phyloP scores from a whole-genome alignment of 2,329 filamentous ascomycete species.

The Apiospora kogelbergensis region DNA sequence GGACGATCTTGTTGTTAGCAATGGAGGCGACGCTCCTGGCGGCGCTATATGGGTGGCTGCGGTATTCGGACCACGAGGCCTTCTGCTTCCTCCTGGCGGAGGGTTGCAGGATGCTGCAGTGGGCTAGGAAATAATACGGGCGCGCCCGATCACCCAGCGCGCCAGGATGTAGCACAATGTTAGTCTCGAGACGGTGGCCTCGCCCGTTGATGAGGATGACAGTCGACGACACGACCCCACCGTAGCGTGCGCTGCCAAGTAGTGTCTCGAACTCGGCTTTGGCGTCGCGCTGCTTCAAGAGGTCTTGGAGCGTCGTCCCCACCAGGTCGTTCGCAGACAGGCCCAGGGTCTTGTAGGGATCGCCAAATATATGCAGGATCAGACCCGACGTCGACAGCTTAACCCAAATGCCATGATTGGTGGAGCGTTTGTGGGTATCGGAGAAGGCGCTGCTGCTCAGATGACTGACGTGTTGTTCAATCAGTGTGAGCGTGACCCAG shows the following conservation, averaged over 20 bases:
- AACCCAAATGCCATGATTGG: neutral
- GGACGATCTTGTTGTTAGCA: neutral
- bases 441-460: neutral
- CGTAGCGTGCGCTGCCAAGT: neutral
- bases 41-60: neutral
- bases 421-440: neutral
- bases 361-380: constrained; percentile 1
- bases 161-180: neutral
- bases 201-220: neutral
- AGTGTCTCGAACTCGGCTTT: neutral
- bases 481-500: neutral
- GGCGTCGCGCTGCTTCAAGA: neutral
- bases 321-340: neutral
- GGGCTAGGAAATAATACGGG: neutral
- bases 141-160: neutral
- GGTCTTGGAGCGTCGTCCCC: neutral
- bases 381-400: constrained; percentile 6
- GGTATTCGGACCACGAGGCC: neutral
- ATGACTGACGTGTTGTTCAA: neutral
- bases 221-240: neutral
- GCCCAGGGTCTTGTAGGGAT: neutral
- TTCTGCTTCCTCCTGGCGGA: neutral
- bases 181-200: neutral
- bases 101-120: neutral
- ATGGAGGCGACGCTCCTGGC: neutral